A percentile compares a stretch with the other conserved stretches of the same genome.
Conservation (phyloP, 2,329 filamentous ascomycete genomes). For the Thielaviopsis cerberus region DNA sequence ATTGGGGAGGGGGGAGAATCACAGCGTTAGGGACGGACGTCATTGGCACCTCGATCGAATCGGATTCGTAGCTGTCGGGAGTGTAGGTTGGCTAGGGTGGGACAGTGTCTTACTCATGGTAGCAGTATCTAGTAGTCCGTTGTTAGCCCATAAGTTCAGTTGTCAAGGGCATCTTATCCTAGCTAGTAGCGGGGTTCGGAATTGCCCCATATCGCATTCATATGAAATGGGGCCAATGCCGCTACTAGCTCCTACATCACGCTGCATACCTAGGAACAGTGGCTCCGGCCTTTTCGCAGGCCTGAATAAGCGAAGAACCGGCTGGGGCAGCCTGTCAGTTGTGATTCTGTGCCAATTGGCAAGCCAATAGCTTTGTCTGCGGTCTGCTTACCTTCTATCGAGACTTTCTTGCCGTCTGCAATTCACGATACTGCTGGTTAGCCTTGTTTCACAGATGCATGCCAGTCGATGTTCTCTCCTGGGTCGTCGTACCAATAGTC, state of each 20-base stretch:
- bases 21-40: neutral
- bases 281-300: conserved; percentile 90
- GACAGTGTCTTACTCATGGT: conserved; percentile 61
- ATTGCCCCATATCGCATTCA: neutral
- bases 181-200: neutral
- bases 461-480: too few species aligned
- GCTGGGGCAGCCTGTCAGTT: conserved; percentile 33
- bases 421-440: conserved; percentile 16
- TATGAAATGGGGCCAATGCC: conserved; percentile 3
- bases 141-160: conserved; percentile 5
- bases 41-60: conserved; percentile 11
- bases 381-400: conserved; percentile 62
- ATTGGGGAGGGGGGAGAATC: conserved; percentile 13
- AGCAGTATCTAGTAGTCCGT: conserved; percentile 61
- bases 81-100: conserved; percentile 12
- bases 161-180: neutral
- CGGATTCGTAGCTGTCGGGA: conserved; percentile 16
- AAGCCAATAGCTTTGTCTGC: conserved; percentile 12
- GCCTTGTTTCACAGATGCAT: conserved; percentile 14
- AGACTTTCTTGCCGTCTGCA: conserved; percentile 91
- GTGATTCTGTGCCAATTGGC: neutral
- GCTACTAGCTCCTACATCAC: conserved; percentile 10
- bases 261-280: conserved; percentile 59
- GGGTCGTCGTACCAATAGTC: conserved; percentile 52
- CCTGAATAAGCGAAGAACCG: conserved; percentile 92